Percentiles rank a stretch among this genome's conserved stretches.
Evolutionary conservation across 495 filamentous ascomycete genomes (phyloP).

Genomic region (Letharia columbiana): DNA sequence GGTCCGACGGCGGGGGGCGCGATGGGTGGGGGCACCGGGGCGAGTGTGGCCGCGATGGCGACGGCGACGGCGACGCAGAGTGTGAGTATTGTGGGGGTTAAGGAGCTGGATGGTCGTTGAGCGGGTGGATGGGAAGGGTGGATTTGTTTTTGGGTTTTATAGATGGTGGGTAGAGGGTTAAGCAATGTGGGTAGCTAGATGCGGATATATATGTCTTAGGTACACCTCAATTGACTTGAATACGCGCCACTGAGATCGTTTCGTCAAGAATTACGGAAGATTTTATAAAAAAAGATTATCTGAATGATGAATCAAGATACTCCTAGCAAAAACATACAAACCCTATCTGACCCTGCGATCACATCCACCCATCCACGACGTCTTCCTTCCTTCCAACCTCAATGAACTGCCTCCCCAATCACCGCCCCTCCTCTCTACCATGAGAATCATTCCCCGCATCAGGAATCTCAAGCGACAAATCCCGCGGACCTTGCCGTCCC

Average conservation of each 20-base stretch:
- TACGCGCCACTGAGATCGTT: neutral
- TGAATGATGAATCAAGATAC: neutral
- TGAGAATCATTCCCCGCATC: neutral
- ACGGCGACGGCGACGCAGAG: neutral
- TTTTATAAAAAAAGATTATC: no score
- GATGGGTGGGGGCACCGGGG: neutral
- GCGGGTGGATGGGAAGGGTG: neutral
- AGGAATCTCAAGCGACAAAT: neutral
- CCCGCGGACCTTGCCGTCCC: neutral
- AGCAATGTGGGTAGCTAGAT: neutral
- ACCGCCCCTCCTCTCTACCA: neutral
- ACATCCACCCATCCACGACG: neutral
- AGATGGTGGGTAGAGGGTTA: neutral
- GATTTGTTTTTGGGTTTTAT: neutral
- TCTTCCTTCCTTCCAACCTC: neutral
- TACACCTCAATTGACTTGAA: neutral
- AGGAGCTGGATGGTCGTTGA: neutral
- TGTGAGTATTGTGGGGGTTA: neutral
- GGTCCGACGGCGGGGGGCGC: neutral
- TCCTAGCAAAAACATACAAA: neutral
- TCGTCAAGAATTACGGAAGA: neutral
- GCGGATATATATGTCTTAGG: neutral
- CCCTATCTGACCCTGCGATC: neutral
- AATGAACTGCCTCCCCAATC: neutral
- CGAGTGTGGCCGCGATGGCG: neutral